Evolutionary conservation across 2,329 filamentous ascomycete genomes (phyloP).

Genomic region (Colletotrichum sp.): DNA sequence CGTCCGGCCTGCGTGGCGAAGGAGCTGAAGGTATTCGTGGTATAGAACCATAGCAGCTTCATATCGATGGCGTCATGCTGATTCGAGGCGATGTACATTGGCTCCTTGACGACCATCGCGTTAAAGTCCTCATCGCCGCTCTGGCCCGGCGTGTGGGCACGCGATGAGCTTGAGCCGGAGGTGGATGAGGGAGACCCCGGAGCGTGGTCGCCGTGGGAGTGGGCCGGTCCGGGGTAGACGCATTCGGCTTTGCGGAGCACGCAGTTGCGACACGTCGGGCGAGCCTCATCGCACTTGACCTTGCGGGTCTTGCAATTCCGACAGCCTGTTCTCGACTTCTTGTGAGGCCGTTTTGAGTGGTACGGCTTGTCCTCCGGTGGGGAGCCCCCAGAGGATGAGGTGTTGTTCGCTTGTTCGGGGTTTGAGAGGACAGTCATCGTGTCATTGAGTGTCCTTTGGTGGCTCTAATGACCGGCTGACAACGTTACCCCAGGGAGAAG

Average conservation of each 20-base stretch:
- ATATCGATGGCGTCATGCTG: conserved; percentile 48
- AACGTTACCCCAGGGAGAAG: neutral
- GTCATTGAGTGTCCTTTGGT: neutral
- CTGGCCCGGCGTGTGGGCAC: neutral
- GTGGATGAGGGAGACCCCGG: conserved; percentile 9
- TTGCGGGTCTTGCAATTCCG: conserved; percentile 60
- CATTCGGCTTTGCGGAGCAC: conserved; percentile 52
- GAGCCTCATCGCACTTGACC: conserved; percentile 60
- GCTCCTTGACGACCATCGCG: conserved; percentile 24
- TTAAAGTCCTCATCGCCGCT: conserved; percentile 16
- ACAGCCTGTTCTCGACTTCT: conserved; percentile 59
- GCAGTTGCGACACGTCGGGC: conserved; percentile 55
- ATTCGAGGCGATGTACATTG: conserved; percentile 30
- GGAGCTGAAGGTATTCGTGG: conserved; percentile 47
- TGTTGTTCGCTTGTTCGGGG: neutral
- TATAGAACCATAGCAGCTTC: conserved; percentile 62
- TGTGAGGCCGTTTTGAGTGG: conserved; percentile 58
- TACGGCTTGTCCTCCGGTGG: conserved; percentile 30
- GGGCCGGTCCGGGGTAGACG: conserved; percentile 42
- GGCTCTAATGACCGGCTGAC: neutral
- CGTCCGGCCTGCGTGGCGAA: conserved; percentile 47
- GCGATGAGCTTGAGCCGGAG: neutral
- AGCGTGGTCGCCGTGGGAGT: conserved; percentile 1
- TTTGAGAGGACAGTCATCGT: conserved; percentile 10
- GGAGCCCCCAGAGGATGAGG: neutral